A percentile compares a stretch with the other conserved stretches of the same genome.
phyloP scores from a whole-genome alignment of 139 green algal species.

The Picochlorum sp. region DNA sequence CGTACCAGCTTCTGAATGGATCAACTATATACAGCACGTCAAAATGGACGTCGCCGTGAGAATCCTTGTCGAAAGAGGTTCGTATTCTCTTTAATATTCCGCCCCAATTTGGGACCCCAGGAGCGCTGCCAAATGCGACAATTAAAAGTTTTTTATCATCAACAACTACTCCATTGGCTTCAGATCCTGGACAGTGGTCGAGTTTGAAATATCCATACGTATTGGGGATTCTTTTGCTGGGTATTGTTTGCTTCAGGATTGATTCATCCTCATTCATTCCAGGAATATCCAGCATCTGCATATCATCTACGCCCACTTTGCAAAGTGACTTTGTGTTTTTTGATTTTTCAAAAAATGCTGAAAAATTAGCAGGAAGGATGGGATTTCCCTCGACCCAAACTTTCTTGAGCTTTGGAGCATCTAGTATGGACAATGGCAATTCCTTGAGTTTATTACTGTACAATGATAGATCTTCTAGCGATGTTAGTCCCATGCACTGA shows the following conservation, averaged over 20 bases:
- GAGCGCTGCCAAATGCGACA: slow-evolving; percentile 85
- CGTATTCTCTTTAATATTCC: slow-evolving; percentile 54
- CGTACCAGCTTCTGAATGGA: slow-evolving; percentile 56
- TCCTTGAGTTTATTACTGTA: slow-evolving; percentile 30
- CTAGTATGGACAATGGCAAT: slow-evolving; percentile 13
- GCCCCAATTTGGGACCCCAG: slow-evolving; percentile 90
- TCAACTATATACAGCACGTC: slow-evolving; percentile 82
- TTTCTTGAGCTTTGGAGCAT: slow-evolving; percentile 9
- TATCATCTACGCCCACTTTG: slow-evolving; percentile 37
- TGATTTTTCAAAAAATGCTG: slow-evolving; percentile 15
- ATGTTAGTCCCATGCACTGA: not conserved
- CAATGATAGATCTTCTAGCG: slow-evolving; percentile 17
- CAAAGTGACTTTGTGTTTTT: slow-evolving; percentile 5
- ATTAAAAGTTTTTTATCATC: slow-evolving; percentile 43
- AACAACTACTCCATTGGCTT: not conserved
- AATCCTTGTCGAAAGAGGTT: not conserved
- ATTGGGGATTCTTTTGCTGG: no score
- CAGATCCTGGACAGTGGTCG: slow-evolving; percentile 10
- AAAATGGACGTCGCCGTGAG: slow-evolving; percentile 30
- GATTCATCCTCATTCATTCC: no score
- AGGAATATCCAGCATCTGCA: slow-evolving; percentile 13
- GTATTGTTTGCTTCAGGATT: no score
- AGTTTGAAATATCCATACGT: slow-evolving; percentile 78
- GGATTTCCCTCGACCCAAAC: slow-evolving; percentile 76
- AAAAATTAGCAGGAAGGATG: slow-evolving; percentile 15